Evolutionary conservation across 1,139 yeast genomes (phyloP), one percentile per base, ranked within the genome.

Genomic region (Pneumocystis sp.): DNA sequence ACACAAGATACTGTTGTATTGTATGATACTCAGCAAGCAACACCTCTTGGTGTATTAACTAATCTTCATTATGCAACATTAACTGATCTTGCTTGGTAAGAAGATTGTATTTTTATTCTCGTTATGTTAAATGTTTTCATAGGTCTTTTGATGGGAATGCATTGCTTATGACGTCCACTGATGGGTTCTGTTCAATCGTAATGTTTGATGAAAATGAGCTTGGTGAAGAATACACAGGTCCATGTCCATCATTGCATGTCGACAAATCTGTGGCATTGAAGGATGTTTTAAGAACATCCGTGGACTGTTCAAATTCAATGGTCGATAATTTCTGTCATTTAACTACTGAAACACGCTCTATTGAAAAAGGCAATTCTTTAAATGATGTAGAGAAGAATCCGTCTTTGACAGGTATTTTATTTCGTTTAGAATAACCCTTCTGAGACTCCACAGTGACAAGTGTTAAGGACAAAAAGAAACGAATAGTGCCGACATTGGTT

Each of bases 1-100:
- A 91, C 97, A 0, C 90, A 89, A 67, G 96, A 89, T 72, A 81
- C 93, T n/a, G 85, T 93, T 12, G 73, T 87, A 15, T 77, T 95
- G 1, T 95, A 89, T 74, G 95, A 89, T 69, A 91, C 97, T 0
- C 87, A 84, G 68, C 79, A 80, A 57, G 72, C 80, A 42, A 75
- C 80, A 66, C 96, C 97, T 0, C 72, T 93, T 57, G 95, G 93
- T 7, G 77, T 83, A 40, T 86, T 86, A 1, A 82, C 89, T 1
- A 89, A 89, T 71, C 78, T 93, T 65, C 98, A 93, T 74, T 90
- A 90, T 73, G 86, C 95, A 1, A 84, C 95, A 0, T 81, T 93
- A 57, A 91, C 98, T 0, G 98, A 93, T 73, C 73, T 91, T 64
- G 77, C 86, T 12, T 95, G 98, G 98, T 82, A 87, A 59, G 12